A percentile compares a stretch with the other conserved stretches of the same genome.
These are phyloP conservation scores for Eutrema japonicum DNA, from an alignment of 345 rosid species.

Conservation along the genomic window DNA sequence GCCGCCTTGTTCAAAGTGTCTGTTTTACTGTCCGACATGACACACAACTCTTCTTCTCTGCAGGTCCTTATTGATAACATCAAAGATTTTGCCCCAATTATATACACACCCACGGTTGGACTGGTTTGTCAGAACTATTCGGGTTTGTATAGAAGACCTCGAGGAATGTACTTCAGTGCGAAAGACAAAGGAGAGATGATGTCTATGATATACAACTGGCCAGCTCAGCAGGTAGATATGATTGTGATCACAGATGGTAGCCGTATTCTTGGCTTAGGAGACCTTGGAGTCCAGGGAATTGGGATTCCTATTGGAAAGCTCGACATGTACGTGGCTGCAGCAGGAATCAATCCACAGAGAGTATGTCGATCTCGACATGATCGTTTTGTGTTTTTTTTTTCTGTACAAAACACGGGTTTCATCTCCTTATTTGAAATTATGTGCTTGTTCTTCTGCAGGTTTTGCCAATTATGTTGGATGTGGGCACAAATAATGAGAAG, in stretches of 20 bases:
- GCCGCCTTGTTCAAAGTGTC: neutral
- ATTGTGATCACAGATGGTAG: constrained; percentile 96
- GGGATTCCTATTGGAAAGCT: constrained; percentile 97
- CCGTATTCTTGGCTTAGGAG: constrained; percentile 97
- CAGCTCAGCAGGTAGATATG: constrained; percentile 96
- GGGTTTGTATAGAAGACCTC: constrained; percentile 93
- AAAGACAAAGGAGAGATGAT: constrained; percentile 99
- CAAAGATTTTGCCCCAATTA: constrained; percentile 87
- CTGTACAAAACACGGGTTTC: neutral
- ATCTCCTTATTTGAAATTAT: constrained; percentile 21
- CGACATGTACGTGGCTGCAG: constrained; percentile 98
- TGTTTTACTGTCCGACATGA: neutral
- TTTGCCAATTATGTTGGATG: constrained; percentile 94
- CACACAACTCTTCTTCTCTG: constrained; percentile 15
- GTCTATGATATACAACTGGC: constrained; percentile 99
- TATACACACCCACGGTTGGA: constrained; percentile 98
- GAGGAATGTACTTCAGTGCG: constrained; percentile 99
- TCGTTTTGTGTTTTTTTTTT: neutral
- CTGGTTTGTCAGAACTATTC: constrained; percentile 97
- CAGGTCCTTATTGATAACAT: constrained; percentile 98
- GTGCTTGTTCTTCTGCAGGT: constrained; percentile 53
- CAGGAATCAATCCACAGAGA: constrained; percentile 93
- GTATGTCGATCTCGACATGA: constrained; percentile 51
- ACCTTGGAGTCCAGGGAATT: constrained; percentile 98
- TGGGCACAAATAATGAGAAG: constrained; percentile 91